Base-by-base conservation (phyloP, 495 filamentous ascomycete genomes). In the Penicillium parvum region DNA sequence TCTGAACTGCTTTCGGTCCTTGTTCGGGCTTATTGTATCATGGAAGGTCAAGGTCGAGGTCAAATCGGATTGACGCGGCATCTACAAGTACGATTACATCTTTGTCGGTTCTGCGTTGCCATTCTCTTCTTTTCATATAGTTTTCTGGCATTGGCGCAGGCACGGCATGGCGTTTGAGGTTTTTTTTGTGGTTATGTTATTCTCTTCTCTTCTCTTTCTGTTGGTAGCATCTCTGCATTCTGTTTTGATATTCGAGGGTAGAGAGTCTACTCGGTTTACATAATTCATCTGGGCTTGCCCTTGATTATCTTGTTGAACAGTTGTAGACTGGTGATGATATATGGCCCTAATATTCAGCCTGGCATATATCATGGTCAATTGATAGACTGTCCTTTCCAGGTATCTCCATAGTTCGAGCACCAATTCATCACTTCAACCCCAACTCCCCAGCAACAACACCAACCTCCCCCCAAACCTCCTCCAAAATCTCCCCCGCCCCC, bases 91-190 rank as follows among this genome's bases (percentile, higher is more conserved):
- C 47, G 39, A 37, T 47, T 46, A 52, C 41, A 46, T 54, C 42
- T 43, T 21, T 25, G 43, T 45, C 12, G 28, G 14, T 45, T 38
- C 15, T 38, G n/a, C 25, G 21, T 36, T 44, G 19, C 23, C 23
- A 35, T 25, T 26, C 34, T 14, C 10, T 20, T 30, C 37, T 34
- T 18, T 21, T 47, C 17, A 14, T 37, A 33, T 49, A n/a, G n/a
- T 39, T 32, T 37, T 49, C 46, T 55, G 51, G 57, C 55, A 58
- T 55, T 44, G 57, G 57, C 49, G 53, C 53, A 36, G 46, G 55
- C 47, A 42, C 22, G 41, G 39, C 37, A 50, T 49, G 53, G 52
- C 52, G 56, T 62, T 53, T 26, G 15, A n/a, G n/a, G n/a, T 36
- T 27, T 32, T 12, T 41, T 40, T 29, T 25, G 12, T 14, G 19